Base-by-base conservation (phyloP, 495 filamentous ascomycete genomes). In the Neurospora sp. region DNA sequence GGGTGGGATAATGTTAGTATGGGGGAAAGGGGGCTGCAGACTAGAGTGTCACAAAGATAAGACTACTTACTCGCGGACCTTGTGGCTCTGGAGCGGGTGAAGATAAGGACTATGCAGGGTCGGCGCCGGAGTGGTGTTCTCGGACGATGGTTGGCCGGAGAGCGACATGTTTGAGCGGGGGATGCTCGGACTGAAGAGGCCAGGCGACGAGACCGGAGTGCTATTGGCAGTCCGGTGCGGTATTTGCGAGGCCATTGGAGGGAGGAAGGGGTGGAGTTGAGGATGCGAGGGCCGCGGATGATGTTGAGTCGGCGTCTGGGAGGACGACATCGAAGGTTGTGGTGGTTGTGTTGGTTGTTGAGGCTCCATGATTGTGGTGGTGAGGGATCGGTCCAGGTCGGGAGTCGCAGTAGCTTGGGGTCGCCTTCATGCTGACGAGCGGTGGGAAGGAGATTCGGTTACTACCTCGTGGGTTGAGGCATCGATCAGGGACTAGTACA, bases 201-300 rank as follows among this genome's bases (percentile, higher is more conserved):
- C 90, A 1, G 90, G 90, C 72, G 89, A 91, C 45, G 90, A 90
- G 12, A 89, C 78, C 14, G 90, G 90, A 1, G 90, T 93, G 77
- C 90, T 92, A 68, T 83, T 89, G 40, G 87, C 86, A 0, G 89
- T 91, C 70, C 85, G 79, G 38, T 72, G 59, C 27, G 76, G 77
- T 22, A 75, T 68, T 72, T 75, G 80, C 72, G 76, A 79, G 37
- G 70, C 75, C 53, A 73, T 74, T 31, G 76, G 78, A 61, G 74
- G 78, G 40, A 81, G 71, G 75, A 82, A 81, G 77, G 79, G 78
- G 70, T 78, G 78, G 59, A 82, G 81, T 68, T 77, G 82, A 68
- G 79, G 80, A 76, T 81, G 79, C 70, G 80, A 77, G 39, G 76
- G 76, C 45, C 83, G 79, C 39, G 81, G 71, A 68, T 74, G 73